Base-by-base conservation (phyloP, 1,284 basidiomycete species). In the Ustilago esculenta region DNA sequence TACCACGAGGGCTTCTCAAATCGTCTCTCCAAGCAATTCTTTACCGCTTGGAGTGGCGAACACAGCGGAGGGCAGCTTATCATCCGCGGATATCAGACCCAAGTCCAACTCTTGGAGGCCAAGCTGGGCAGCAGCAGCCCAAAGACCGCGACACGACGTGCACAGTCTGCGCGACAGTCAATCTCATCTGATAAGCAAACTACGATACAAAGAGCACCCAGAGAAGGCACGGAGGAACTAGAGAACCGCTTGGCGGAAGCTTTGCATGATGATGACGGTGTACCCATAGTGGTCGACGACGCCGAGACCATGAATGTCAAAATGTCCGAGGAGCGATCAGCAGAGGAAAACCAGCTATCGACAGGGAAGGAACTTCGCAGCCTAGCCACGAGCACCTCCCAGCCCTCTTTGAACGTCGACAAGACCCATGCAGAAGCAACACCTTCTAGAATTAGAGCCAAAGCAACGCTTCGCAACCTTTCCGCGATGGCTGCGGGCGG, bases 21-120 rank as follows among this genome's bases (percentile, higher is more conserved):
- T 24, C 59, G 75, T 7, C 37, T 77, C 6, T 67, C 67, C 4
- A 77, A 75, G 47, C 69, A 70, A 20, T 49, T 77, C 49, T 71
- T 72, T 40, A 77, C 75, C 10, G 75, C 75, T 8, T 75, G 73
- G 71, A 57, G 48, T 12, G 75, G 75, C 17, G 72, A 72, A 39
- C 75, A 77, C 36, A 53, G 71, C 17, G 72, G 72, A 9, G 72
- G 72, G 14, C 67, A 67, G 41, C 53, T 73, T 20, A 56, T 73
- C 18, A 67, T 68, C 12, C 59, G 70, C 14, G 70, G 66, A 18
- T 70, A 52, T 25, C 60, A 64, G 27, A 70, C 66, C 1, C 59
- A 55, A 20, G 41, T 52, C 12, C 66, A 65, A 30, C 56, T 70
- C 20, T 59, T 33, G 5, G 56, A 55, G 12, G 52, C 42, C 24